These are phyloP conservation scores for Anthracocystis panici-leucophaei DNA, from an alignment of 1,284 basidiomycete genomes.

Conservation along the genomic window DNA sequence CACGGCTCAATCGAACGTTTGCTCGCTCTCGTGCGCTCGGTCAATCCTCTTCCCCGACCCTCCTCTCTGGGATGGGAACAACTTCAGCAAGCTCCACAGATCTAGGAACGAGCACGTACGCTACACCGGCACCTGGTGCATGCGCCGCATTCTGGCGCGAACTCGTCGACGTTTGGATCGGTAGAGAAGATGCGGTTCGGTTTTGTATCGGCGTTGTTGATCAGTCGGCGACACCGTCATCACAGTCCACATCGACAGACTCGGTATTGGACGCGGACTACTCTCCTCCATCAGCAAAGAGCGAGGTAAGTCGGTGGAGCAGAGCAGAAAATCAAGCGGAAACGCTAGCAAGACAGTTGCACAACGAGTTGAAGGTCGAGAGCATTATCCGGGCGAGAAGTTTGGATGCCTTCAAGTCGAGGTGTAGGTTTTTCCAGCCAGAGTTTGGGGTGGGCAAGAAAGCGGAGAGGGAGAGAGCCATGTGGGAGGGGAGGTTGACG, in stretches of 20 bases:
- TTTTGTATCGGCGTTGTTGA: constrained; percentile 59
- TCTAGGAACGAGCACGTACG: constrained; percentile 60
- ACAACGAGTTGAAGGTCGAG: constrained; percentile 64
- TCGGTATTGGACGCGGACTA: constrained; percentile 51
- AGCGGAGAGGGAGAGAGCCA: constrained; percentile 53
- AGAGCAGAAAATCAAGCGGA: constrained; percentile 26
- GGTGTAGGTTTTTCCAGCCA: constrained; percentile 57
- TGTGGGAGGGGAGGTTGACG: constrained; percentile 48
- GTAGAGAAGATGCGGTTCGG: constrained; percentile 57
- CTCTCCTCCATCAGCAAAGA: neutral
- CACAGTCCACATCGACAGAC: constrained; percentile 9
- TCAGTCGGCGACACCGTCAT: constrained; percentile 2
- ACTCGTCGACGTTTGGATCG: constrained; percentile 59
- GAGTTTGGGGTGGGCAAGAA: constrained; percentile 10
- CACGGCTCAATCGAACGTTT: constrained; percentile 58
- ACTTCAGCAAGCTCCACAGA: constrained; percentile 44
- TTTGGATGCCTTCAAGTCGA: constrained; percentile 61
- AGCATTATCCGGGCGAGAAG: constrained; percentile 59
- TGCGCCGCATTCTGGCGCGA: constrained; percentile 61
- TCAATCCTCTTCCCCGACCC: constrained; percentile 49
- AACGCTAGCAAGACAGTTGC: constrained; percentile 51
- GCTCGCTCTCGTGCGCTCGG: constrained; percentile 59
- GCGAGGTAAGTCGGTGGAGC: constrained; percentile 16
- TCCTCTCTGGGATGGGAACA: constrained; percentile 39
- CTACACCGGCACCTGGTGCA: constrained; percentile 28